Evolutionary conservation across 73 alveolate genomes (phyloP).

Genomic region (Symbiodinium pilosum): DNA sequence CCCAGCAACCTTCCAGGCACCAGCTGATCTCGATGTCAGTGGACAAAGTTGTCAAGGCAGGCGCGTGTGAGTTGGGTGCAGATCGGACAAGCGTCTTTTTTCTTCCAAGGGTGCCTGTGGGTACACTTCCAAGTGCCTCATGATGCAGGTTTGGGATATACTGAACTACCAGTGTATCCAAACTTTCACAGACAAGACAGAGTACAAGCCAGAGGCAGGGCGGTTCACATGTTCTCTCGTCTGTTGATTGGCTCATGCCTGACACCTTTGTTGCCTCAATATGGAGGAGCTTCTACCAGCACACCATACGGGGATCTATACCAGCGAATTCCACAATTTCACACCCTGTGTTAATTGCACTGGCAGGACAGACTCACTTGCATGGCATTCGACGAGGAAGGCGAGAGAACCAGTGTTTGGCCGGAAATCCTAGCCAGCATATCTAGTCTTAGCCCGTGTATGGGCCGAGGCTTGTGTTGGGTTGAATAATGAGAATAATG

Average conservation of each 20-base stretch:
- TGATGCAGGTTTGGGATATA: constrained; percentile 84
- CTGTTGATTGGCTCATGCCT: too few relatives aligned
- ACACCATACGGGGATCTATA: background rate
- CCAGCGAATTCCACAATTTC: background rate
- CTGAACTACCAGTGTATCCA: constrained; percentile 88
- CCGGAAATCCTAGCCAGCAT: too few relatives aligned
- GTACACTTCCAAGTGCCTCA: background rate
- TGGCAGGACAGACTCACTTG: constrained; percentile 79
- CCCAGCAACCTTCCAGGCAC: background rate
- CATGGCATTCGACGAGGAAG: constrained; percentile 92
- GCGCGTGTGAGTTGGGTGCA: background rate
- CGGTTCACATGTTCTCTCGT: too few relatives aligned
- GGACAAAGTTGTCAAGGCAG: constrained; percentile 91
- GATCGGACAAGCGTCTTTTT: too few relatives aligned
- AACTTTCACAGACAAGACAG: constrained; percentile 95
- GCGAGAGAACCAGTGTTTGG: too few relatives aligned
- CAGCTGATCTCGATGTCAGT: constrained; percentile 91
- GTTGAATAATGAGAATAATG: too few relatives aligned
- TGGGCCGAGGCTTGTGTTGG: too few relatives aligned
- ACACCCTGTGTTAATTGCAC: background rate
- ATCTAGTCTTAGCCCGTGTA: too few relatives aligned
- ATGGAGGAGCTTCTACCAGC: too few relatives aligned
- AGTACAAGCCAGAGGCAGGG: constrained; percentile 85
- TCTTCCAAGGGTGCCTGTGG: background rate
- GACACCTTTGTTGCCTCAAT: too few relatives aligned